Base-by-base conservation (phyloP, 139 green algal genomes). In the Tetradesmus lagerheimii region DNA sequence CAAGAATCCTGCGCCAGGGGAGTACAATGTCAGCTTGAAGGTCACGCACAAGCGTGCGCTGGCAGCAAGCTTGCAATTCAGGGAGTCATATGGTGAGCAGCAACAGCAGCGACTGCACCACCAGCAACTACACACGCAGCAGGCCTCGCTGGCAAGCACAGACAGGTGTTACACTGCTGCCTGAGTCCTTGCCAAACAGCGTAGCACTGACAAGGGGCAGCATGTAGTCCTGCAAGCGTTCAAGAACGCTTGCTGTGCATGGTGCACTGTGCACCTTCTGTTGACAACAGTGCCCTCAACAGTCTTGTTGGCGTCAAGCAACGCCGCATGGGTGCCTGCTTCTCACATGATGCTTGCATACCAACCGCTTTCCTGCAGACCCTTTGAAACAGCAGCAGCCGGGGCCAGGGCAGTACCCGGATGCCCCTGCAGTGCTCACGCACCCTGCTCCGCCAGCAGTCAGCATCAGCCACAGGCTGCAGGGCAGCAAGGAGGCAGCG, bases 401-500 rank as follows among this genome's bases (percentile, higher is more conserved):
- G 75, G 85, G 67, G 31, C 85, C 85, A 29, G 85, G 85, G 41
- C 85, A 89, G 20, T 89, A 89, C 67, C 37, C 23, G 25, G 38
- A 66, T 27, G 38, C 35, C 1, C 41, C 43, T 23, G 12, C 67
- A 12, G 39, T 39, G n/a, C 25, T 43, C 25, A 89, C 67, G 27
- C 85, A 89, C 67, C 85, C 85, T 14, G 29, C 37, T 16, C 14
- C 85, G 34, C 85, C 85, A 31, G 37, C 85, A 35, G 67, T 74
- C 85, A 89, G 85, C 85, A 89, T 89, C n/a, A 82, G 67, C 34
- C 67, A 71, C 39, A 89, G 85, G 45, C 41, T 81, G 57, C 39
- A 12, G 34, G 29, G 41, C 66, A 82, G 67, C 85, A 89, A 27
- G 41, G 85, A 89, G 39, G 64, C 85, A 43, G 85, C 83, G 39